phyloP scores from a whole-genome alignment of 192 early-diverging fungal species.

The Backusella parvicylindrica region DNA sequence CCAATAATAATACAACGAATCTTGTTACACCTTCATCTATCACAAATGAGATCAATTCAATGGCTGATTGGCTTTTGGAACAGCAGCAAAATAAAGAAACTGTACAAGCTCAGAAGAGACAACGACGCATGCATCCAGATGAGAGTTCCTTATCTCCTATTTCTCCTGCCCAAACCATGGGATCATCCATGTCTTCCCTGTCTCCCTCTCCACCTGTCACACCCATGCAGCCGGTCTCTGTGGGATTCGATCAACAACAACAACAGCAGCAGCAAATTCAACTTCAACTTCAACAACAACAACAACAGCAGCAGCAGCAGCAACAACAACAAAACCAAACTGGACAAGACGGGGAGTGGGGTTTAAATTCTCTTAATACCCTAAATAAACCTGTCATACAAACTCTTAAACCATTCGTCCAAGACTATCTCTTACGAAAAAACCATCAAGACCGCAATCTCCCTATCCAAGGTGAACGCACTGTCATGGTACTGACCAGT shows the following conservation, averaged over 20 bases:
- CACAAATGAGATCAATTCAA: slow-evolving; percentile 3
- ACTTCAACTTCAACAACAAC: too few relatives aligned
- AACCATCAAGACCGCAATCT: slow-evolving; percentile 27
- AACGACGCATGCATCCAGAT: background rate
- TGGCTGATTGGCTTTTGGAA: slow-evolving; percentile 11
- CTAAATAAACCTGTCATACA: slow-evolving; percentile 8
- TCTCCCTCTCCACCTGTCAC: slow-evolving; percentile 30
- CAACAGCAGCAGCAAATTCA: slow-evolving; percentile 8
- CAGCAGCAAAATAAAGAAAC: background rate
- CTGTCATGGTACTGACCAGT: slow-evolving; percentile 77
- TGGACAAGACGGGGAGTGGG: slow-evolving; percentile 2
- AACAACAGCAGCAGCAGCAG: slow-evolving; percentile 5
- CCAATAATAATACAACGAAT: background rate
- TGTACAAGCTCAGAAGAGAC: background rate
- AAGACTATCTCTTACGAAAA: slow-evolving; percentile 39
- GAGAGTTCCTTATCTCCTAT: slow-evolving; percentile 1
- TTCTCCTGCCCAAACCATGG: slow-evolving; percentile 3
- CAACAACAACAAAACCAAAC: background rate
- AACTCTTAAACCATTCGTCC: slow-evolving; percentile 35
- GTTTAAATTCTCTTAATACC: slow-evolving; percentile 9
- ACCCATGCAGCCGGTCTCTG: slow-evolving; percentile 13
- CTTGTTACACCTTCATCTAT: background rate
- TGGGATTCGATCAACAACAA: slow-evolving; percentile 12
- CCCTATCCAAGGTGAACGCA: slow-evolving; percentile 48
- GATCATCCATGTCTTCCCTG: slow-evolving; percentile 6